These are phyloP conservation scores for Penicillium odoratum DNA, from an alignment of 495 filamentous ascomycete genomes.

Conservation along the genomic window DNA sequence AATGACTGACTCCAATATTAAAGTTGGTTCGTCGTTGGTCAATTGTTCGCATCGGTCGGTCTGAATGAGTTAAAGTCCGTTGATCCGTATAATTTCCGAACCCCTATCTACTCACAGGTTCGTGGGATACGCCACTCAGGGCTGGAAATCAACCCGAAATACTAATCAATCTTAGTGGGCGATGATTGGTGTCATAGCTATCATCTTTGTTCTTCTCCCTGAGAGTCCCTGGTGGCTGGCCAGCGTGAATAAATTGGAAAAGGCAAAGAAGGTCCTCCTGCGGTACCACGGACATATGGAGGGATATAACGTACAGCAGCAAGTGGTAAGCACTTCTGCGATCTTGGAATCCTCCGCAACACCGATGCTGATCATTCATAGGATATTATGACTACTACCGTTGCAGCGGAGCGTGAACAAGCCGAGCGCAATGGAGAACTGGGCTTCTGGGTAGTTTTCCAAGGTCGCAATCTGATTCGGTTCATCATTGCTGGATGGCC, in stretches of 20 bases:
- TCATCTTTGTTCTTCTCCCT: slow-evolving; percentile 35
- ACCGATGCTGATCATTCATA: slow-evolving; percentile 5
- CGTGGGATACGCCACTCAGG: background rate
- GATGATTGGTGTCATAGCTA: slow-evolving; percentile 29
- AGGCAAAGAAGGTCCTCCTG: slow-evolving; percentile 28
- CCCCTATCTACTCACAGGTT: slow-evolving; percentile 45
- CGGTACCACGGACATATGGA: slow-evolving; percentile 30
- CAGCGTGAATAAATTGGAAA: slow-evolving; percentile 27
- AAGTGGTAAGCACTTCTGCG: slow-evolving; percentile 25
- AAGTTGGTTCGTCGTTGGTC: slow-evolving; percentile 41
- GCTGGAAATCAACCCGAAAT: too few species aligned
- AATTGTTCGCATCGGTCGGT: slow-evolving; percentile 42
- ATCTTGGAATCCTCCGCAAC: background rate
- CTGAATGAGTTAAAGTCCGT: slow-evolving; percentile 28
- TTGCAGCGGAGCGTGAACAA: slow-evolving; percentile 29
- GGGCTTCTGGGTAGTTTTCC: slow-evolving; percentile 35
- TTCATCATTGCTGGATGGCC: slow-evolving; percentile 44
- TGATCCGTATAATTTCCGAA: slow-evolving; percentile 33
- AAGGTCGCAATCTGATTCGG: slow-evolving; percentile 39
- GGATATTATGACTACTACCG: slow-evolving; percentile 33
- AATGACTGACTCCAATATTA: background rate
- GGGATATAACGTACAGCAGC: slow-evolving; percentile 33
- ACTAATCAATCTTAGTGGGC: slow-evolving; percentile 26
- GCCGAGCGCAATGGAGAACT: slow-evolving; percentile 32
- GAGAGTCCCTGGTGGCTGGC: slow-evolving; percentile 42